Conservation (phyloP, 2,329 filamentous ascomycete genomes). For the Diplocarpon rosae region DNA sequence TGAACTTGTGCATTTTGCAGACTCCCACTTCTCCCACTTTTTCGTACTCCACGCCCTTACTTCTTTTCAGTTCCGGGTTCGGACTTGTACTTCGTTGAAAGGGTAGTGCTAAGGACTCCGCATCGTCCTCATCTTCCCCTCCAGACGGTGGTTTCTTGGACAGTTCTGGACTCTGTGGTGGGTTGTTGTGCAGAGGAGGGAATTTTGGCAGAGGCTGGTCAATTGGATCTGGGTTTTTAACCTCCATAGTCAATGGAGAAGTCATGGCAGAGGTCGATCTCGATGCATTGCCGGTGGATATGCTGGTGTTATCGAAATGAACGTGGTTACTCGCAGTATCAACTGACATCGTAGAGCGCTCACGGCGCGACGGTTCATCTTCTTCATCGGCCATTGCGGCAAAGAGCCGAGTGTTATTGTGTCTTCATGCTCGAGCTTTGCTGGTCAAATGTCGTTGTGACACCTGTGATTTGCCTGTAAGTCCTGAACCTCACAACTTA, state of each 20-base stretch:
- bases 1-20: conserved; percentile 82
- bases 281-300: conserved; percentile 18
- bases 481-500: too few relatives aligned
- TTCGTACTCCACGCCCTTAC: conserved; percentile 24
- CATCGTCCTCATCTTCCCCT: conserved; percentile 39
- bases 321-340: conserved; percentile 17
- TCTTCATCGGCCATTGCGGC: conserved; percentile 26
- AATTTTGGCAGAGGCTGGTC: conserved; percentile 22
- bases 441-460: neutral
- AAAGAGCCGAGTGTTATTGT: conserved; percentile 1
- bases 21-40: conserved; percentile 34
- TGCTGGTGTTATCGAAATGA: conserved; percentile 21
- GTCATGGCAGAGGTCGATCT: conserved; percentile 26
- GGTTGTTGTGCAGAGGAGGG: conserved; percentile 19
- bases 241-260: conserved; percentile 24
- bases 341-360: conserved; percentile 19
- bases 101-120: conserved; percentile 45
- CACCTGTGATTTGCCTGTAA: too few relatives aligned
- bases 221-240: conserved; percentile 14
- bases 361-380: conserved; percentile 15
- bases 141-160: conserved; percentile 14
- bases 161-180: conserved; percentile 10
- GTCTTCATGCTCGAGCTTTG: conserved; percentile 7
- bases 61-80: conserved; percentile 21
- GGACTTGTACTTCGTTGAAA: conserved; percentile 45